These are phyloP conservation scores for Wallacemonas collosoma DNA, from an alignment of 208 protist genomes.

Conservation along the genomic window DNA sequence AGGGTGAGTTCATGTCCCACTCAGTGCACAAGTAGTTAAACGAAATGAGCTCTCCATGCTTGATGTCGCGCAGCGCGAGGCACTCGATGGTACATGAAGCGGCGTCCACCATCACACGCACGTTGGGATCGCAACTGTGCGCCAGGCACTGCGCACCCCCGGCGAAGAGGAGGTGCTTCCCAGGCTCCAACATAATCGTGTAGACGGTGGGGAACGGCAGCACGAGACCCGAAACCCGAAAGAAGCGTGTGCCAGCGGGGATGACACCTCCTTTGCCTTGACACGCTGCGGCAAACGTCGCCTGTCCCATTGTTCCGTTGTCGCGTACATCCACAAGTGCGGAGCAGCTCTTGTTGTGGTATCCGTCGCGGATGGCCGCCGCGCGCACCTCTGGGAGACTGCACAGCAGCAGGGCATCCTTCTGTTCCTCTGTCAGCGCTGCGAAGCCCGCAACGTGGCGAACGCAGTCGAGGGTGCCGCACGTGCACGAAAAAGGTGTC, in stretches of 20 bases:
- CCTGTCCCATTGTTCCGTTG: conserved; percentile 79
- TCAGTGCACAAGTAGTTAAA: conserved; percentile 92
- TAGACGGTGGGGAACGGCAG: conserved; percentile 83
- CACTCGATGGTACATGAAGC: conserved; percentile 56
- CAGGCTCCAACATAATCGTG: conserved; percentile 71
- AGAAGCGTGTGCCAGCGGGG: conserved; percentile 66
- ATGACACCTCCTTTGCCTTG: conserved; percentile 22
- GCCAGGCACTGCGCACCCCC: conserved; percentile 85
- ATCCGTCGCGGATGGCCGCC: conserved; percentile 54
- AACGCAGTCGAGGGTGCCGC: conserved; percentile 42
- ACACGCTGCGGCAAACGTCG: conserved; percentile 64
- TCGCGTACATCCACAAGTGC: conserved; percentile 59
- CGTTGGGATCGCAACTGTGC: conserved; percentile 87
- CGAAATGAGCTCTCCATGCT: conserved; percentile 68
- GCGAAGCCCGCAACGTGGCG: conserved; percentile 52
- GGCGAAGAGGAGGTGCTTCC: conserved; percentile 78
- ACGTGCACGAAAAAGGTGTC: conserved; percentile 53
- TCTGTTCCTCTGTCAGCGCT: conserved; percentile 40
- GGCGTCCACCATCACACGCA: conserved; percentile 75
- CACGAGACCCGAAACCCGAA: conserved; percentile 69
- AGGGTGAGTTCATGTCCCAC: conserved; percentile 89
- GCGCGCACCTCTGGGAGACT: conserved; percentile 56
- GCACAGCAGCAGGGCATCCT: conserved; percentile 58
- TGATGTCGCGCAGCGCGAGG: conserved; percentile 75
- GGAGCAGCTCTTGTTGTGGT: conserved; percentile 48